Base-by-base conservation (phyloP, 31 red algal genomes). In the Odonthalia washingtoniensis region DNA sequence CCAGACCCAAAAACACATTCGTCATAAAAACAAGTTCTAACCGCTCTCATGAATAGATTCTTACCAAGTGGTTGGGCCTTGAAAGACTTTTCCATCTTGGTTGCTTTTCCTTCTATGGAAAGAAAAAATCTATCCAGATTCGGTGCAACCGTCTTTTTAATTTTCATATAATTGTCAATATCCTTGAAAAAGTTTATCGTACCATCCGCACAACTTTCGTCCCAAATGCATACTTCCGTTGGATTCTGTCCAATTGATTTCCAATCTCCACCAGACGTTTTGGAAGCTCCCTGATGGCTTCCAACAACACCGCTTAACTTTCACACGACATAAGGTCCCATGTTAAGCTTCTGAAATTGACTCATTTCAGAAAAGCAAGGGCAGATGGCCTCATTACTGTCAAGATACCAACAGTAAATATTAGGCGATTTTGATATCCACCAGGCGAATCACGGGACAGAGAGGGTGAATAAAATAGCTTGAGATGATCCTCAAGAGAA, bases 31-130 rank as follows among this genome's bases (percentile, higher is more conserved):
- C 40, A 39, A 61, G 9, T 44, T 31, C 37, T 53, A 4, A 87
- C 44, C 18, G 76, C 64, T 49, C 63, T 52, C 6, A 28, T 74
- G 65, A 87, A 87, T 1, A n/a, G n/a, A n/a, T n/a, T n/a, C n/a
- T n/a, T n/a, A n/a, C n/a, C n/a, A n/a, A n/a, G n/a, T n/a, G n/a
- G n/a, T n/a, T n/a, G n/a, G n/a, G n/a, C n/a, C n/a, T n/a, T n/a
- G n/a, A n/a, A n/a, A n/a, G n/a, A n/a, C n/a, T n/a, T n/a, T n/a
- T n/a, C n/a, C n/a, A n/a, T n/a, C n/a, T n/a, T n/a, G n/a, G n/a
- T n/a, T n/a, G n/a, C n/a, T n/a, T n/a, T n/a, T n/a, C n/a, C n/a
- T n/a, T n/a, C n/a, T n/a, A n/a, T n/a, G n/a, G n/a, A n/a, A n/a
- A n/a, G n/a, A n/a, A n/a, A n/a, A n/a, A n/a, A n/a, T n/a, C n/a